These are phyloP conservation scores for Metrosideros polymorpha DNA, from an alignment of 441 rosid genomes.

Conservation along the genomic window DNA sequence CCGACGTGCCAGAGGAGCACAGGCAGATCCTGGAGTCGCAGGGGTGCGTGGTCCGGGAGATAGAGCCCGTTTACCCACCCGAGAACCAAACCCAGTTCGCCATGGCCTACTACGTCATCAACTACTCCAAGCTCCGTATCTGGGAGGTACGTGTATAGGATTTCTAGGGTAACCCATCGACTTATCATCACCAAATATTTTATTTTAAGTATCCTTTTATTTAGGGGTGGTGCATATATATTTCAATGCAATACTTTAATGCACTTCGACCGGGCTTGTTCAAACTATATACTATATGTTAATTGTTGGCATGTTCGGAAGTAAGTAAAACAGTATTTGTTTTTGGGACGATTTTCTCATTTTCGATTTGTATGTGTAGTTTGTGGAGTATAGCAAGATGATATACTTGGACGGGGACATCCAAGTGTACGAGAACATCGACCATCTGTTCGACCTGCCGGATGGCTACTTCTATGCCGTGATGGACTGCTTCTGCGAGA, in stretches of 20 bases:
- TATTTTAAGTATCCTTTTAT: neutral
- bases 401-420: constrained; percentile 65
- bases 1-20: constrained; percentile 60
- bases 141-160: constrained; percentile 36
- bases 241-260: neutral
- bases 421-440: constrained; percentile 49
- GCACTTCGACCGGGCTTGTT: neutral
- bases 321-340: neutral
- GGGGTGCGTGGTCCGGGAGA: constrained; percentile 58
- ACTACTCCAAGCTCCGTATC: constrained; percentile 61
- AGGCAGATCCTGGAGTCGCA: constrained; percentile 33
- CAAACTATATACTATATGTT: too few relatives aligned
- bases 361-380: constrained; percentile 18
- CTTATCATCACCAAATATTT: neutral
- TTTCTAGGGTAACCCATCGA: neutral
- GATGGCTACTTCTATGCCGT: constrained; percentile 45
- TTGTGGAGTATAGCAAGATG: constrained; percentile 60
- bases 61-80: constrained; percentile 58
- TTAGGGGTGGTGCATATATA: neutral
- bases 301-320: neutral
- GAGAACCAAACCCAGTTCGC: constrained; percentile 50
- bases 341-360: neutral
- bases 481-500: constrained; percentile 71
- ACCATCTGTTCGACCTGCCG: constrained; percentile 48
- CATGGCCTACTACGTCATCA: constrained; percentile 64